Evolutionary conservation across 2,329 filamentous ascomycete species (phyloP).

Genomic region (Botrytis elliptica): DNA sequence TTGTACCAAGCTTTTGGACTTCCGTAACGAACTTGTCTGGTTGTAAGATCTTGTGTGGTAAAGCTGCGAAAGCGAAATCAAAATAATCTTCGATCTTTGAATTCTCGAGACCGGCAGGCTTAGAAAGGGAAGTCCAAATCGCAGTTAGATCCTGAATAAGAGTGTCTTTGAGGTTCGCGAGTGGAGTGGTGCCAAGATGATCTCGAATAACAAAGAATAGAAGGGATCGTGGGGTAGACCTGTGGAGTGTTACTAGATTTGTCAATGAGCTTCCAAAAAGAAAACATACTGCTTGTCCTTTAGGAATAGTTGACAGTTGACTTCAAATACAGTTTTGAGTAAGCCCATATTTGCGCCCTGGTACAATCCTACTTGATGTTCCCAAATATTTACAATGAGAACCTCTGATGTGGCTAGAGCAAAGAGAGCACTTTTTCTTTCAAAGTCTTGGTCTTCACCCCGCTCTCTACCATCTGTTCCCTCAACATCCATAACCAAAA

Average conservation of each 20-base stretch:
- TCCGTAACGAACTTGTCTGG: slow-evolving; percentile 85
- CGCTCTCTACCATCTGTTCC: slow-evolving; percentile 94
- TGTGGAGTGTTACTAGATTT: slow-evolving; percentile 42
- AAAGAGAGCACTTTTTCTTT: slow-evolving; percentile 96
- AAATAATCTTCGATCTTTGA: slow-evolving; percentile 96
- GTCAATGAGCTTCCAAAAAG: slow-evolving; percentile 19
- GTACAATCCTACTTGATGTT: slow-evolving; percentile 96
- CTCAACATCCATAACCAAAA: slow-evolving; percentile 98
- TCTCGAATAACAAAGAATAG: slow-evolving; percentile 99
- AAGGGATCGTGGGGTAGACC: slow-evolving; percentile 82
- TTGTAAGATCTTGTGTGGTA: slow-evolving; percentile 96
- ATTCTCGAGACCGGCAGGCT: slow-evolving; percentile 82
- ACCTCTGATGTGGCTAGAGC: slow-evolving; percentile 97
- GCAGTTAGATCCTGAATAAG: slow-evolving; percentile 85
- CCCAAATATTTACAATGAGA: slow-evolving; percentile 98
- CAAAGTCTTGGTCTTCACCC: slow-evolving; percentile 98
- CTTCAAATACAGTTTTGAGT: slow-evolving; percentile 97
- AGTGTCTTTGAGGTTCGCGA: slow-evolving; percentile 86
- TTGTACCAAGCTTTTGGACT: slow-evolving; percentile 72
- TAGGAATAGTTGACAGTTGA: slow-evolving; percentile 94
- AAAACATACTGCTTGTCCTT: slow-evolving; percentile 82
- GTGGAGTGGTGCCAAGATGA: slow-evolving; percentile 86
- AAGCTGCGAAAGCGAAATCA: slow-evolving; percentile 92
- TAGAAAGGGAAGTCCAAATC: slow-evolving; percentile 91
- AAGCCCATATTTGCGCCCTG: slow-evolving; percentile 99